Base-by-base conservation (phyloP, 139 green algal species). In the Chlorella sp. region DNA sequence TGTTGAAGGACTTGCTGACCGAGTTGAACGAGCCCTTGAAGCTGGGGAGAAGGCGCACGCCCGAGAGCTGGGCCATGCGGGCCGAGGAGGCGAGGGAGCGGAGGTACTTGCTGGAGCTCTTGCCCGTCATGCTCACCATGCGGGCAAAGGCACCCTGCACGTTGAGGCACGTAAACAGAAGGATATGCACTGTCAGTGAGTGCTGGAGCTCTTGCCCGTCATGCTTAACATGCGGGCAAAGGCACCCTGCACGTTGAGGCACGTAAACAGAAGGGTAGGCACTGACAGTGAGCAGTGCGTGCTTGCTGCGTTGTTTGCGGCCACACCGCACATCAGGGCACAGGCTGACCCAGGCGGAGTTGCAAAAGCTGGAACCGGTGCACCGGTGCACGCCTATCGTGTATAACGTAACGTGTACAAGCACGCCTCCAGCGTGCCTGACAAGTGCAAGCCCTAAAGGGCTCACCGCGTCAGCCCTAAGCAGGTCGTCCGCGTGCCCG, bases 51-150 rank as follows among this genome's bases (percentile, higher is more conserved):
- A 31, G 55, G 17, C 55, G 22, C 14, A 64, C 24, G 55, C 55
- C 55, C 4, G 22, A 64, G 6, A 27, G 6, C 24, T 64, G 55
- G 6, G 55, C 6, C 20, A 10, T 31, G 55, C 24, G 24, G 14
- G 55, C 24, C 27, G 55, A 64, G 4, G 20, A 30, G 55, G 77
- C 77, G 26, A 83, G 31, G 50, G 3, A 1, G 2, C 51, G 62
- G 1, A 83, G 73, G 69, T 83, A 79, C 29, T 50, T 62, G 31
- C 69, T 62, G 34, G 66, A 72, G 76, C 55, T 69, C 26, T 42
- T 29, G 33, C 83, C 83, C 1, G 83, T 88, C 74, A 85, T 79
- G 35, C 79, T 68, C 20, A 88, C 77, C 74, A 88, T 82, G 60
- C 67, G 62, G 2, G 63, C 33, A 62, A 85, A 88, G 26, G 80